Percentiles rank a stretch among this genome's conserved stretches.
phyloP scores from a whole-genome alignment of 495 filamentous ascomycete species.

The Bryoglossum gracile region DNA sequence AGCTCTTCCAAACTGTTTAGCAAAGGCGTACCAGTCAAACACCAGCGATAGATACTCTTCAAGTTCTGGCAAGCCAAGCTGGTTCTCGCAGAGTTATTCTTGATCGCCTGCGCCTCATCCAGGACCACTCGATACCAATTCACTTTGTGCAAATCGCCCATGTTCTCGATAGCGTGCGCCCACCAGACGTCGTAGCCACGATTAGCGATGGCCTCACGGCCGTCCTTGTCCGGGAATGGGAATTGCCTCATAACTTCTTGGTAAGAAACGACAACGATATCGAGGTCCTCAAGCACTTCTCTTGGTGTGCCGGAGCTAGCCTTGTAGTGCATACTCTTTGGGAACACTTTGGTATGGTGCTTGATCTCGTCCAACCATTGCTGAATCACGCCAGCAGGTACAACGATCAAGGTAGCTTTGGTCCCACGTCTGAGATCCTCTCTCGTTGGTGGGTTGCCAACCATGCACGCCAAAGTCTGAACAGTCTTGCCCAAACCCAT shows the following conservation, averaged over 20 bases:
- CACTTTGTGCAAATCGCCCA: conserved; percentile 49
- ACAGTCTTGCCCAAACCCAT: conserved; percentile 64
- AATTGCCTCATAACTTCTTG: conserved; percentile 36
- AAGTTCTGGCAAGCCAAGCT: conserved; percentile 48
- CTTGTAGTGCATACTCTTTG: conserved; percentile 27
- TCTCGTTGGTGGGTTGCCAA: conserved; percentile 32
- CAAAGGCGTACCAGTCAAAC: conserved; percentile 55
- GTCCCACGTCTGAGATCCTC: conserved; percentile 10
- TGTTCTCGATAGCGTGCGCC: conserved; percentile 65
- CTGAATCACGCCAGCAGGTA: conserved; percentile 42
- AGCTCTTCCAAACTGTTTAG: conserved; percentile 38
- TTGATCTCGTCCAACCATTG: conserved; percentile 53
- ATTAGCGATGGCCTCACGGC: neutral
- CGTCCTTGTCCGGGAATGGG: conserved; percentile 15
- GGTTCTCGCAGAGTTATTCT: conserved; percentile 43
- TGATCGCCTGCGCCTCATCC: conserved; percentile 77
- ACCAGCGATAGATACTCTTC: conserved; percentile 48
- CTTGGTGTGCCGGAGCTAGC: neutral
- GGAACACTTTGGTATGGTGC: conserved; percentile 14
- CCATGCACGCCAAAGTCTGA: conserved; percentile 42
- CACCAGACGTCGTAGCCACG: conserved; percentile 13
- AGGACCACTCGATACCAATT: conserved; percentile 94
- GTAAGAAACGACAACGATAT: conserved; percentile 44
- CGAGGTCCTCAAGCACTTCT: conserved; percentile 11
- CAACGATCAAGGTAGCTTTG: conserved; percentile 40